Conservation (phyloP, 352 stramenopile genomes). For the Pythium coloratum region DNA sequence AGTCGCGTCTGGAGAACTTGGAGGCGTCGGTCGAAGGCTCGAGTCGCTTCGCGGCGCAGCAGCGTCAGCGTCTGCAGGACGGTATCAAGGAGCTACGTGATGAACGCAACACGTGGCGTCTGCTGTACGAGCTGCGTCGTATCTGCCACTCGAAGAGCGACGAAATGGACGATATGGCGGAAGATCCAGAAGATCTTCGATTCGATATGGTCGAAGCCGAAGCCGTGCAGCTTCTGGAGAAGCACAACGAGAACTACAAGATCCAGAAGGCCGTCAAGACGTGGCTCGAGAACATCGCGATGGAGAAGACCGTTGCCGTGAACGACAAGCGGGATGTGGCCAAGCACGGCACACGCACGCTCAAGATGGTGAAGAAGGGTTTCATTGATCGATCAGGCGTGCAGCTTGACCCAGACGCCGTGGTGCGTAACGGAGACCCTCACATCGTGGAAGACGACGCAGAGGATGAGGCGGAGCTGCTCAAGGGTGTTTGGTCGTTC, state of each 20-base stretch:
- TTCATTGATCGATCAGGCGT: slow-evolving; percentile 32
- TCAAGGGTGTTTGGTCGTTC: slow-evolving; percentile 76
- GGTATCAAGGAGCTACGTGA: slow-evolving; percentile 68
- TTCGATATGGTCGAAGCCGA: slow-evolving; percentile 85
- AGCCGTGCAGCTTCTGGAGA: slow-evolving; percentile 60
- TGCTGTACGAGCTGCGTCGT: slow-evolving; percentile 71
- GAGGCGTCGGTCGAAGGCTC: slow-evolving; percentile 33
- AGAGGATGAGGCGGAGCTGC: slow-evolving; percentile 77
- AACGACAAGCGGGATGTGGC: slow-evolving; percentile 53
- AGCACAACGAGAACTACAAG: slow-evolving; percentile 59
- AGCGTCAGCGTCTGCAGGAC: slow-evolving; percentile 40
- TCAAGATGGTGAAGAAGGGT: slow-evolving; percentile 62
- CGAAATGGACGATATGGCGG: slow-evolving; percentile 31
- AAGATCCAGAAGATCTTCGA: slow-evolving; percentile 43
- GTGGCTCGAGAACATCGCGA: slow-evolving; percentile 82
- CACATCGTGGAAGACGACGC: slow-evolving; percentile 70
- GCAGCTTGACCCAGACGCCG: slow-evolving; percentile 70
- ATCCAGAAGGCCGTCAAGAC: slow-evolving; percentile 71
- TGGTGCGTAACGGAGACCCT: slow-evolving; percentile 62
- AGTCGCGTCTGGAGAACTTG: slow-evolving; percentile 59
- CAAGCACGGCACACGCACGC: slow-evolving; percentile 50
- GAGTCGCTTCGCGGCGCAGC: slow-evolving; percentile 18
- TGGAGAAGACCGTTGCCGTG: slow-evolving; percentile 62
- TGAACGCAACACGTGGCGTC: slow-evolving; percentile 83
- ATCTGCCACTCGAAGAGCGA: slow-evolving; percentile 47